Evolutionary conservation across 176 grass and related monocot genomes (phyloP).

Genomic region (Phoenix dactylifera): DNA sequence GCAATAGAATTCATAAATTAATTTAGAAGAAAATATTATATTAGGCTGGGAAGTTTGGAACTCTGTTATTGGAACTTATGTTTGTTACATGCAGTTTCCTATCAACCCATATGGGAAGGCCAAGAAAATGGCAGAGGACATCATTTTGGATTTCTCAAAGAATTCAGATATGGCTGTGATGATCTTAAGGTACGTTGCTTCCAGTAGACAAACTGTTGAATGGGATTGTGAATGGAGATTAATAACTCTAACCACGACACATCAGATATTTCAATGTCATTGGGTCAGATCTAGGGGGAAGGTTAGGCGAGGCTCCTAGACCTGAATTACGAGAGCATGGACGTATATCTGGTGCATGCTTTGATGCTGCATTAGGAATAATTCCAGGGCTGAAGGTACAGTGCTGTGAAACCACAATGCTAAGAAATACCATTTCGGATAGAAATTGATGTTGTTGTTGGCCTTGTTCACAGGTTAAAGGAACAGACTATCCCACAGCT

Average conservation of each 20-base stretch:
- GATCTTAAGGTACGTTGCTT: constrained; percentile 67
- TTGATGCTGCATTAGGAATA: constrained; percentile 62
- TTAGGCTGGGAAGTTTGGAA: no score
- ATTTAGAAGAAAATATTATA: no score
- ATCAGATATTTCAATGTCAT: constrained; percentile 95
- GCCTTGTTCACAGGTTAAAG: constrained; percentile 45
- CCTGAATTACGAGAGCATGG: constrained; percentile 86
- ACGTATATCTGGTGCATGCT: constrained; percentile 85
- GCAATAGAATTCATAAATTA: no score
- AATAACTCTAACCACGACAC: neutral
- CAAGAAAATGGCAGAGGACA: constrained; percentile 98
- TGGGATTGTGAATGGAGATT: no score
- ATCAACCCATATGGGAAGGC: constrained; percentile 98
- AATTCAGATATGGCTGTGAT: constrained; percentile 85
- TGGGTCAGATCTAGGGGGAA: constrained; percentile 79
- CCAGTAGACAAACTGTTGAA: neutral
- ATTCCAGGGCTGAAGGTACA: constrained; percentile 73
- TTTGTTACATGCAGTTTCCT: constrained; percentile 42
- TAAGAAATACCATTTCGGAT: neutral
- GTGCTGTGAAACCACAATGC: no score
- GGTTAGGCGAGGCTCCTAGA: constrained; percentile 82
- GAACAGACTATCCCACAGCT: constrained; percentile 51
- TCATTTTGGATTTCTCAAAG: constrained; percentile 93
- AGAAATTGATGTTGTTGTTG: constrained; percentile 3
- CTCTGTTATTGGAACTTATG: no score